Evolutionary conservation across 192 early-diverging fungal species (phyloP).

Genomic region (Podila clonocystis): DNA sequence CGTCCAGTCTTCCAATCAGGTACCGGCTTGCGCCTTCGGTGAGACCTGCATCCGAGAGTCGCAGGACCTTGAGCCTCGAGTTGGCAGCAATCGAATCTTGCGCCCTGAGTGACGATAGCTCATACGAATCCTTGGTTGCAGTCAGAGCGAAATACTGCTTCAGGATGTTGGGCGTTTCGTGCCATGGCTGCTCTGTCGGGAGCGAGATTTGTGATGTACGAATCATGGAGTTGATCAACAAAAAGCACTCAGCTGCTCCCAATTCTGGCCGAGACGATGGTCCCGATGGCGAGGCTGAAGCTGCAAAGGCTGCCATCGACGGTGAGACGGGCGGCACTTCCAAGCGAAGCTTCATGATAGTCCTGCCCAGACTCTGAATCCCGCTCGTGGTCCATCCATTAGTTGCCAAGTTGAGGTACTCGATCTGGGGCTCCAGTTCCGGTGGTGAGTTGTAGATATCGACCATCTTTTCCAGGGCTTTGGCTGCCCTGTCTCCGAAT

Average conservation of each 20-base stretch:
- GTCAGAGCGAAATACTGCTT: slow-evolving; percentile 7
- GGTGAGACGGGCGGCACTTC: slow-evolving; percentile 6
- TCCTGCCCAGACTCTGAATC: slow-evolving; percentile 26
- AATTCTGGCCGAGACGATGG: slow-evolving; percentile 8
- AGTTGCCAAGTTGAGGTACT: slow-evolving; percentile 22
- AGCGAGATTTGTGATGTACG: slow-evolving; percentile 3
- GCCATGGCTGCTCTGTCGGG: slow-evolving; percentile 17
- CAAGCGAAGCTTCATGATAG: slow-evolving; percentile 11
- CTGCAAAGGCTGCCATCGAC: neutral
- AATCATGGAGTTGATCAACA: slow-evolving; percentile 38
- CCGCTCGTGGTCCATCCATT: slow-evolving; percentile 35
- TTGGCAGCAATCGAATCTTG: slow-evolving; percentile 19
- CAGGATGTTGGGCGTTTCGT: slow-evolving; percentile 9
- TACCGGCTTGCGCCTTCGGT: slow-evolving; percentile 27
- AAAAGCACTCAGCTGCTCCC: slow-evolving; percentile 19
- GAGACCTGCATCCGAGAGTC: slow-evolving; percentile 24
- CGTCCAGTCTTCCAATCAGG: slow-evolving; percentile 15
- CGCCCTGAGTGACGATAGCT: neutral
- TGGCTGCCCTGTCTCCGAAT: slow-evolving; percentile 25
- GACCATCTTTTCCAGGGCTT: slow-evolving; percentile 25
- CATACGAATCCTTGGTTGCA: slow-evolving; percentile 23
- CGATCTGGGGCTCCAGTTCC: slow-evolving; percentile 11
- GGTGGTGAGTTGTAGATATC: slow-evolving; percentile 1
- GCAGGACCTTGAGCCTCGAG: slow-evolving; percentile 29
- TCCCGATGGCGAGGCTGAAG: neutral